These are phyloP conservation scores for Ceratocystis smalleyi DNA, from an alignment of 2,329 filamentous ascomycete genomes.

Conservation along the genomic window DNA sequence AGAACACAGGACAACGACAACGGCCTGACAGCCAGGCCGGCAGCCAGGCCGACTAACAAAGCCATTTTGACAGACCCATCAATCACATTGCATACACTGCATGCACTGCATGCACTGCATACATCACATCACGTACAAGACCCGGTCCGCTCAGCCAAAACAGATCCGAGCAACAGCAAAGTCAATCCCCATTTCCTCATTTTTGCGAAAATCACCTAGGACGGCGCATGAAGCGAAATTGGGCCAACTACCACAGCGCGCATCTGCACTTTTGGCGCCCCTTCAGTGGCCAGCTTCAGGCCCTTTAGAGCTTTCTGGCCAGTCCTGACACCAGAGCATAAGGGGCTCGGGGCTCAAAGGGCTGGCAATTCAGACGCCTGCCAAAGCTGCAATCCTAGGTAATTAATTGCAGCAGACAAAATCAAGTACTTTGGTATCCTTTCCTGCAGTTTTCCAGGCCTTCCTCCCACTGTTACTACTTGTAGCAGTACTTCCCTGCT, in stretches of 20 bases:
- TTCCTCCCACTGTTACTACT: neutral
- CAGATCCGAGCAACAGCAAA: neutral
- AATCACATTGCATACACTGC: neutral
- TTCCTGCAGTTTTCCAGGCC: too few relatives aligned
- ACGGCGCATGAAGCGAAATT: conserved; percentile 3
- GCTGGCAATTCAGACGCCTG: neutral
- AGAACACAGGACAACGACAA: too few relatives aligned
- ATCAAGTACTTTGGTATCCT: neutral
- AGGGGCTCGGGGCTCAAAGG: neutral
- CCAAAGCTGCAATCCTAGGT: neutral
- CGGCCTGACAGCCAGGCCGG: too few relatives aligned
- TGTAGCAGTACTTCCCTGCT: neutral
- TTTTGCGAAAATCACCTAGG: neutral
- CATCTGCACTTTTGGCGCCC: neutral
- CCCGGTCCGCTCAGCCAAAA: neutral
- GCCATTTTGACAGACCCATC: neutral
- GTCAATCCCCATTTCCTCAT: neutral
- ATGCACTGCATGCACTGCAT: too few relatives aligned
- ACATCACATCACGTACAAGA: neutral
- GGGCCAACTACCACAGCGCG: neutral
- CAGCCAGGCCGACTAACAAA: too few relatives aligned
- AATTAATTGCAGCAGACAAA: neutral
- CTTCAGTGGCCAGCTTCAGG: neutral
- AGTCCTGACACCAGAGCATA: neutral
- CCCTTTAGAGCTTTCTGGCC: neutral